These are phyloP conservation scores for Ambrosia trifida DNA, from an alignment of 129 eudicot species.

Conservation along the genomic window DNA sequence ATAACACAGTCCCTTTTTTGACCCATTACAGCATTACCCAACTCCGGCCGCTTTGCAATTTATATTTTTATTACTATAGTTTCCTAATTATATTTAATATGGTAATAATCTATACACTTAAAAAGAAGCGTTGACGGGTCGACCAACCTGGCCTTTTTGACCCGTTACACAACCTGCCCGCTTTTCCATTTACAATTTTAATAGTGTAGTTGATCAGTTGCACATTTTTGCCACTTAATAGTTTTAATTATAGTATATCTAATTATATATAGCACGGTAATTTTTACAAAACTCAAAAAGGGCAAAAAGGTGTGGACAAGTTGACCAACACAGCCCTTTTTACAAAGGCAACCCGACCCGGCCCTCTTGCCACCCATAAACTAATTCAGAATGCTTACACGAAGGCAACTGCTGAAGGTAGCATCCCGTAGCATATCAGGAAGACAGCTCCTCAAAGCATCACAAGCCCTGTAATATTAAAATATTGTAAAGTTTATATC, in stretches of 20 bases:
- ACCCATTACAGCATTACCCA: background rate
- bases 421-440: constrained; percentile 13
- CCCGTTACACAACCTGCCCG: background rate
- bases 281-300: background rate
- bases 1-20: background rate
- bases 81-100: background rate
- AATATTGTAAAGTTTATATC: background rate
- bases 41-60: background rate
- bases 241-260: background rate
- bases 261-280: background rate
- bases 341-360: background rate
- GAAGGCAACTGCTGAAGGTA: constrained; percentile 14
- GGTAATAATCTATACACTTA: background rate
- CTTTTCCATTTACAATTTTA: background rate
- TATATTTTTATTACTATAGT: background rate
- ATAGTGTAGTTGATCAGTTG: no score
- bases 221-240: no score
- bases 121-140: background rate
- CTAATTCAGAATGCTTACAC: constrained; percentile 14
- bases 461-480: constrained; percentile 21
- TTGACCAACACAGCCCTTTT: background rate
- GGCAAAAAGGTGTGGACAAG: background rate
- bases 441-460: constrained; percentile 21
- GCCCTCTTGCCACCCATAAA: background rate
- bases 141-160: background rate